Percentiles rank a stretch among this genome's conserved stretches.
phyloP scores from a whole-genome alignment of 148 eudicot species.

The Vaccinium darrowii region DNA sequence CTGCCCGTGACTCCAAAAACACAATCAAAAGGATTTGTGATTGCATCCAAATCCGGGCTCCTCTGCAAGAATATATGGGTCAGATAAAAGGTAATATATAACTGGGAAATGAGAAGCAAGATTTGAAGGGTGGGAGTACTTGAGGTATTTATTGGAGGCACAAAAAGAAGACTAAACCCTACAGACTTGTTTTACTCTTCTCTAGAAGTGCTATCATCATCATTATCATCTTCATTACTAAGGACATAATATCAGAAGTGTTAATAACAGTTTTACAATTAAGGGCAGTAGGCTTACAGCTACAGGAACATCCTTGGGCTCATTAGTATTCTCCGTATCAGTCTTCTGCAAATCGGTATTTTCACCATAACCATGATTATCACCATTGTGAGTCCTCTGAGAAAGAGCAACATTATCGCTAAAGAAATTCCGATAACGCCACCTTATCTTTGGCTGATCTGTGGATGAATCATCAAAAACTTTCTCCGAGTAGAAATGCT shows the following conservation, averaged over 20 bases:
- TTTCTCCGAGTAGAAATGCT: conserved; percentile 57
- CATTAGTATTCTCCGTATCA: background rate
- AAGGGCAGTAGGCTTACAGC: background rate
- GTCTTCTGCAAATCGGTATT: conserved; percentile 16
- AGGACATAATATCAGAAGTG: too few relatives aligned
- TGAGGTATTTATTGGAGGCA: background rate
- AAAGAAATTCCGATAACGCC: conserved; percentile 42
- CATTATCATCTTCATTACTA: background rate
- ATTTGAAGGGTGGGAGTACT: background rate
- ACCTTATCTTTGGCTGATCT: conserved; percentile 41
- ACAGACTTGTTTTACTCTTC: background rate
- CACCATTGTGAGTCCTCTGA: conserved; percentile 17
- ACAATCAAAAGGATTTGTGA: conserved; percentile 33
- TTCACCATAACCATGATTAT: background rate
- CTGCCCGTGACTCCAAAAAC: conserved; percentile 30
- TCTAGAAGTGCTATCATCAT: background rate
- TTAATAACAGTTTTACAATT: background rate
- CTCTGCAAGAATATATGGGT: conserved; percentile 20
- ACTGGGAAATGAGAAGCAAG: background rate
- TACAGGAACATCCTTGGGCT: background rate
- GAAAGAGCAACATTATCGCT: conserved; percentile 25
- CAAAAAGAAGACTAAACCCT: background rate
- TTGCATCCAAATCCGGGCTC: conserved; percentile 22
- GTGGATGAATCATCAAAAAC: conserved; percentile 55
- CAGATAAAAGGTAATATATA: background rate